Evolutionary conservation across 768 basidiomycete genomes (phyloP).

Genomic region (Boletus sensibilis): DNA sequence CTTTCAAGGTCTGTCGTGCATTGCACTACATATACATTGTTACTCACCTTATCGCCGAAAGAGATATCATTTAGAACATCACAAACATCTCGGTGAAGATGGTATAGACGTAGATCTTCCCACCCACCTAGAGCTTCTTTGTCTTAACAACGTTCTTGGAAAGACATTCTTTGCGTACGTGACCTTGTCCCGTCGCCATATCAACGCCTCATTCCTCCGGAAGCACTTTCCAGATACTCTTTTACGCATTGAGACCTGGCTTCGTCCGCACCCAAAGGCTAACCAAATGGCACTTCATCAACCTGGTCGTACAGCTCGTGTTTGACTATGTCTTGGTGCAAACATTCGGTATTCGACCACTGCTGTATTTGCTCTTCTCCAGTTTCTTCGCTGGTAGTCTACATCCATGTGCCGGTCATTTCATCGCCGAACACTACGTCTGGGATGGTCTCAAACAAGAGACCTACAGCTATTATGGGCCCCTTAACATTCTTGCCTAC

Average conservation of each 20-base stretch:
- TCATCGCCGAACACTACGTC: conserved; percentile 96
- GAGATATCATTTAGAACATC: conserved; percentile 95
- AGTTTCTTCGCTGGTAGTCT: conserved; percentile 96
- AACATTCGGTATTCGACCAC: conserved; percentile 43
- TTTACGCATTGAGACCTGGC: conserved; percentile 95
- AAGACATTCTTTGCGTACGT: conserved; percentile 96
- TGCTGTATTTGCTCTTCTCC: conserved; percentile 82
- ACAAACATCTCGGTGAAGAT: conserved; percentile 94
- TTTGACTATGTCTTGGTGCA: conserved; percentile 71
- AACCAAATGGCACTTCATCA: conserved; percentile 83
- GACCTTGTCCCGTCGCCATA: background rate
- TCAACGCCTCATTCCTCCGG: conserved; percentile 4
- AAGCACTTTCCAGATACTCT: conserved; percentile 96
- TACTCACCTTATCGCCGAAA: conserved; percentile 28
- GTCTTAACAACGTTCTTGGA: conserved; percentile 92
- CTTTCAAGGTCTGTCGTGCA: conserved; percentile 73
- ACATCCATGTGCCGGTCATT: conserved; percentile 95
- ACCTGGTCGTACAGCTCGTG: conserved; percentile 63
- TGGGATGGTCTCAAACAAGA: conserved; percentile 93
- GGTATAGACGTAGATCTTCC: conserved; percentile 96
- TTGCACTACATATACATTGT: background rate
- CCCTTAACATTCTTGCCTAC: conserved; percentile 86
- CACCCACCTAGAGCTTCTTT: conserved; percentile 76
- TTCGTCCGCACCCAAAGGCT: conserved; percentile 83
- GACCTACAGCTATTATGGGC: conserved; percentile 96